Base-by-base conservation (phyloP, 108 stramenopile species). In the Cyclotella kingstonii region DNA sequence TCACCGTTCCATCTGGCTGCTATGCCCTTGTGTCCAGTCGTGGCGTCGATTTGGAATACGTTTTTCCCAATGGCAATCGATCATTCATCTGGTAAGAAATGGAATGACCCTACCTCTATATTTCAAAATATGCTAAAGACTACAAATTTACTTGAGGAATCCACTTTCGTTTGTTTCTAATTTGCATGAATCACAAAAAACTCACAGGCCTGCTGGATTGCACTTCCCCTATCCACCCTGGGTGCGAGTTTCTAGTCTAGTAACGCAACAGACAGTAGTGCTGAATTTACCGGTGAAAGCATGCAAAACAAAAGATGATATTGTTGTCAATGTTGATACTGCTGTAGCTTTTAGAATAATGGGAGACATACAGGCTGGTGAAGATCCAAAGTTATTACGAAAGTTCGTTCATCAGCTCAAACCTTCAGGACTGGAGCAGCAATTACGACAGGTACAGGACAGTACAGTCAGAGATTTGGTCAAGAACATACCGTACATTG, bases 261-360 rank as follows among this genome's bases (percentile, higher is more conserved):
- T 81, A 7, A 81, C 78, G 2, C 31, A 76, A 48, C 78, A 79
- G 14, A 70, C 69, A 12, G 63, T 81, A 12, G 80, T 81, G 11
- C 42, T 81, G n/a, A 73, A 81, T 45, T 56, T 79, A 38, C 80
- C 80, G 2, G 77, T 78, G 19, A 78, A 81, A 64, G 73, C 66
- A 0, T 81, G 80, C 54, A 68, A 69, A 36, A 79, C 80, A 8
- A 49, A 35, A n/a, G 80, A 81, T 31, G 70, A 79, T 30, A 77
- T 81, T 31, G 66, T 77, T 0, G 78, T 81, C 11, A 54, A 73
- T 65, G 70, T 81, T 33, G 73, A 78, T 36, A 64, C 65, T 3
- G 73, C 77, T 12, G 27, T 78, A 11, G 54, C 74, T 4, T 78
- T 81, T 18, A 66, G 80, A 8, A 81, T 81, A 17, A 81, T 81